Evolutionary conservation across 192 early-diverging fungal genomes (phyloP), one percentile per base, ranked within the genome.

Genomic region (Rhizophagus clarus): DNA sequence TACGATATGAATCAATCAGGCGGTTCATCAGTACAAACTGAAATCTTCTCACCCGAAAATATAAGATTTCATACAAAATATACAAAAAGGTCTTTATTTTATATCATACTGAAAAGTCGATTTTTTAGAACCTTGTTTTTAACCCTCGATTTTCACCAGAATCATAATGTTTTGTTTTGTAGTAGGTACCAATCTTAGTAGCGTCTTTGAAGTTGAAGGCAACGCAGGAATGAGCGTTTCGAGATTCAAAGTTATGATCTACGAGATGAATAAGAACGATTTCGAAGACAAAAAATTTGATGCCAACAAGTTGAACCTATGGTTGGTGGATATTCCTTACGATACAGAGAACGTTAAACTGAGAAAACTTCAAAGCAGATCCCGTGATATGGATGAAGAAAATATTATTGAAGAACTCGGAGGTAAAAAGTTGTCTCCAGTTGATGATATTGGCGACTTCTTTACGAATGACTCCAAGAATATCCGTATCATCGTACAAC

Each of bases 141-240:
- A 75, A 75, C 73, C 32, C 56, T n/a, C 34, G 60, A 75, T 75
- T 75, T 75, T 60, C 22, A 29, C 51, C n/a, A n/a, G n/a, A 29
- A 61, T 75, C 24, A 75, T 75, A 29, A 29, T 24, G 32, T 75
- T 75, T 75, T 75, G 29, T 75, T 75, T 75, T 75, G 56, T 71
- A 34, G 69, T 71, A 26, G 69, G 69, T 71, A 71, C 26, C 31
- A 22, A 71, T 1, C 0, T 75, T 75, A 24, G 20, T 12, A 75
- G 56, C 73, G 12, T 11, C 73, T 61, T 75, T 75, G 7, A 32
- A 56, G 73, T 75, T 75, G 37, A 75, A 61, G 73, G 73, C 56
- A 0, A 61, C 7, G 5, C 3, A 60, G 15, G 29, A 60, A 75
- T 75, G 28, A 61, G 29, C 56, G 32, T 75, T 75, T 29, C 56